Evolutionary conservation across 1,139 yeast genomes (phyloP).

Genomic region (Saccharomycopsis crataegensis): DNA sequence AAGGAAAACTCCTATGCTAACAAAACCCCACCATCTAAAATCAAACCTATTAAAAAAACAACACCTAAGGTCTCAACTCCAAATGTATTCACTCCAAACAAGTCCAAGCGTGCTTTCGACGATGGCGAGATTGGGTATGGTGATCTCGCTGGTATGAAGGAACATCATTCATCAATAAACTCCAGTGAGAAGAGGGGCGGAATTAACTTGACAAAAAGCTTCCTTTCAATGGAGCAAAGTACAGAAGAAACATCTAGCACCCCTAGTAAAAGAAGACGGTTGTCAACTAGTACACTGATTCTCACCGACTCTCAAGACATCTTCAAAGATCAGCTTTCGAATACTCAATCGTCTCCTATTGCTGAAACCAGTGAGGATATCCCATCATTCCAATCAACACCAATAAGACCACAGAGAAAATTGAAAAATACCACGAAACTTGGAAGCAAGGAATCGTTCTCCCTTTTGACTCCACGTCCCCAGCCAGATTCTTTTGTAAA

Average conservation of each 20-base stretch:
- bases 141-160: not conserved
- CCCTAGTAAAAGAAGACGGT: not conserved
- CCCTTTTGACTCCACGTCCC: not conserved
- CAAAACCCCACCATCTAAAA: not conserved
- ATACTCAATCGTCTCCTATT: not conserved
- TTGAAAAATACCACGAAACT: not conserved
- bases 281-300: not conserved
- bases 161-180: not conserved
- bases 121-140: constrained; percentile 10
- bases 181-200: not conserved
- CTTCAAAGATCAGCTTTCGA: not conserved
- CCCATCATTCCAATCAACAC: not conserved
- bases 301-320: not conserved
- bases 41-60: not conserved
- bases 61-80: not conserved
- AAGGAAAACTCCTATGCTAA: not conserved
- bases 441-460: not conserved
- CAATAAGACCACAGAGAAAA: not conserved
- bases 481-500: not conserved
- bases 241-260: not conserved
- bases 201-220: constrained; percentile 1
- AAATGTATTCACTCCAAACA: not conserved
- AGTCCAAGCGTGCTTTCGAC: constrained; percentile 8
- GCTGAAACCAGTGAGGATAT: not conserved
- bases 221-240: not conserved